Percentiles rank a stretch among this genome's conserved stretches.
These are phyloP conservation scores for Diaporthe sp. DNA, from an alignment of 2,329 filamentous ascomycete species.

Conservation along the genomic window DNA sequence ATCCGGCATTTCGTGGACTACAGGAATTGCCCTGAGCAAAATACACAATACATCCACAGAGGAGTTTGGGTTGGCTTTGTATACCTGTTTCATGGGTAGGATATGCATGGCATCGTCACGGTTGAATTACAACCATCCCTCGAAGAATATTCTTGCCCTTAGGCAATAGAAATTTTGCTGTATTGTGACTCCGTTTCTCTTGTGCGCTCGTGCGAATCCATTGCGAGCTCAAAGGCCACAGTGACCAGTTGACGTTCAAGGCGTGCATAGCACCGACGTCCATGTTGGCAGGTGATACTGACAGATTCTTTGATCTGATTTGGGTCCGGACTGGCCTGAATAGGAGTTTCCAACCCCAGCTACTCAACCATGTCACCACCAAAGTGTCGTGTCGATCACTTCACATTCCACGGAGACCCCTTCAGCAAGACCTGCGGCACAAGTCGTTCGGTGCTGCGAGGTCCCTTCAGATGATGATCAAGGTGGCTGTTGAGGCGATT, in stretches of 20 bases:
- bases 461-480: no score
- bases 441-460: no score
- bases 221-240: background rate
- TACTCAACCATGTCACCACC: background rate
- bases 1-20: conserved; percentile 23
- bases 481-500: no score
- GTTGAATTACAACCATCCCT: conserved; percentile 21
- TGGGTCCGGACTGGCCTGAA: background rate
- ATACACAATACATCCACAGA: background rate
- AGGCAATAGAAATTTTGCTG: background rate
- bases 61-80: conserved; percentile 22
- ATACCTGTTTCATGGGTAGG: background rate
- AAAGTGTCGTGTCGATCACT: background rate
- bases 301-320: background rate
- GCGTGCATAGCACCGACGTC: background rate
- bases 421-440: no score
- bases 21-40: background rate
- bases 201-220: background rate
- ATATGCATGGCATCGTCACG: background rate
- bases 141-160: background rate
- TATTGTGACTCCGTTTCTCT: background rate
- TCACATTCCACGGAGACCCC: background rate
- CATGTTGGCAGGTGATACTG: background rate
- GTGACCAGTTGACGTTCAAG: no score
- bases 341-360: no score